phyloP scores from a whole-genome alignment of 164 flowering plant genomes.

The Vitis riparia region DNA sequence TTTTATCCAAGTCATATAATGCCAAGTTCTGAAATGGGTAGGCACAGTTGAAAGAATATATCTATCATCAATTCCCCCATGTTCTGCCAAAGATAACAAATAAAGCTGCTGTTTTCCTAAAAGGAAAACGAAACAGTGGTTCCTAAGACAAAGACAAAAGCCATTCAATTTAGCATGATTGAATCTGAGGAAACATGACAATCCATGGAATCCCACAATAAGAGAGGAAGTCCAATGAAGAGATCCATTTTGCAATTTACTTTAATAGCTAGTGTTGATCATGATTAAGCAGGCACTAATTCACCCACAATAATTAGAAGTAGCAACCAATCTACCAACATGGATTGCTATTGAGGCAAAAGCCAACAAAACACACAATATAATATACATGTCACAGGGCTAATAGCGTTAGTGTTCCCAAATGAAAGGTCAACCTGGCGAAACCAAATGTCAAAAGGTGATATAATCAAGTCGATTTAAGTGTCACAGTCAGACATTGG shows the following conservation, averaged over 20 bases:
- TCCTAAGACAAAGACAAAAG: constrained; percentile 6
- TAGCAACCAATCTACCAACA: constrained; percentile 1
- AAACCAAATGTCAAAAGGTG: constrained; percentile 7
- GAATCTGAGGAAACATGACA: background rate
- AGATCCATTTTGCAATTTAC: background rate
- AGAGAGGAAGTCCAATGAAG: background rate
- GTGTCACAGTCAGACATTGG: constrained; percentile 12
- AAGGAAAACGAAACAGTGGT: background rate
- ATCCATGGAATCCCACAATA: constrained; percentile 9
- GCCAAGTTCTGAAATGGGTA: too few relatives aligned
- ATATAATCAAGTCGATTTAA: constrained; percentile 9
- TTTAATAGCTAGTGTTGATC: constrained; percentile 2
- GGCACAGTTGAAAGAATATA: too few relatives aligned
- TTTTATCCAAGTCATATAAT: too few relatives aligned
- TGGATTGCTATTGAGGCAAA: background rate
- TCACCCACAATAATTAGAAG: background rate
- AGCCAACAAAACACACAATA: background rate
- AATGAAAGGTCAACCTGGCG: constrained; percentile 1
- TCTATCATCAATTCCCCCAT: too few relatives aligned
- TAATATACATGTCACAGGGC: background rate
- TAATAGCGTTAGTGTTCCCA: constrained; percentile 14
- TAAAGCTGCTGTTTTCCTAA: too few relatives aligned
- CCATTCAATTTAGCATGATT: constrained; percentile 5
- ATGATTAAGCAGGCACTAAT: constrained; percentile 21
- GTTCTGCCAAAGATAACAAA: too few relatives aligned